Evolutionary conservation across 2,329 filamentous ascomycete species (phyloP).

Genomic region (Fusarium veterinarium): DNA sequence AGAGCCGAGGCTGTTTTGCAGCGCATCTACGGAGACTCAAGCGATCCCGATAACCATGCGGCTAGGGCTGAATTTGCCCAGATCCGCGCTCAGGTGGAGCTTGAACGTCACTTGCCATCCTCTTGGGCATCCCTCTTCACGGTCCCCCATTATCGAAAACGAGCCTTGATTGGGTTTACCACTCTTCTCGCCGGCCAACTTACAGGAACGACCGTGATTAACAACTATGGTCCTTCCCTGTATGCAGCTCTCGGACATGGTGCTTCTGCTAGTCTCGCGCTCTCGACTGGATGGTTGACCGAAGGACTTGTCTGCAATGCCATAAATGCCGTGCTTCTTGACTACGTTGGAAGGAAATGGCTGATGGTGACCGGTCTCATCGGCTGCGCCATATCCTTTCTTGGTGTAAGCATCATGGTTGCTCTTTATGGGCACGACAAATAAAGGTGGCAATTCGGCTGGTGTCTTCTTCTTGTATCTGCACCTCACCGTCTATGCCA

Average conservation of each 20-base stretch:
- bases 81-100: not conserved
- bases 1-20: not conserved
- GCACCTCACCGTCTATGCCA: not conserved
- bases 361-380: not conserved
- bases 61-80: not conserved
- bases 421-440: not conserved
- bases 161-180: not conserved
- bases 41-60: not conserved
- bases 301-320: constrained; percentile 1
- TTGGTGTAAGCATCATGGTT: not conserved
- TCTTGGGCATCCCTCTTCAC: not conserved
- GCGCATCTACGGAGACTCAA: not conserved
- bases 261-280: not conserved
- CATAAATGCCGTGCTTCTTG: not conserved
- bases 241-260: not conserved
- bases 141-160: not conserved
- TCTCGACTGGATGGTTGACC: not conserved
- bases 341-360: not conserved
- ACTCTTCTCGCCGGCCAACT: not conserved
- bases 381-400: fast-evolving
- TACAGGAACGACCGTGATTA: not conserved
- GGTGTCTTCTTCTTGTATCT: not conserved
- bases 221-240: not conserved
- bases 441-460: not conserved
- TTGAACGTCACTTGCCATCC: not conserved